These are phyloP conservation scores for Xylaria digitata DNA, from an alignment of 2,329 filamentous ascomycete species.

Conservation along the genomic window DNA sequence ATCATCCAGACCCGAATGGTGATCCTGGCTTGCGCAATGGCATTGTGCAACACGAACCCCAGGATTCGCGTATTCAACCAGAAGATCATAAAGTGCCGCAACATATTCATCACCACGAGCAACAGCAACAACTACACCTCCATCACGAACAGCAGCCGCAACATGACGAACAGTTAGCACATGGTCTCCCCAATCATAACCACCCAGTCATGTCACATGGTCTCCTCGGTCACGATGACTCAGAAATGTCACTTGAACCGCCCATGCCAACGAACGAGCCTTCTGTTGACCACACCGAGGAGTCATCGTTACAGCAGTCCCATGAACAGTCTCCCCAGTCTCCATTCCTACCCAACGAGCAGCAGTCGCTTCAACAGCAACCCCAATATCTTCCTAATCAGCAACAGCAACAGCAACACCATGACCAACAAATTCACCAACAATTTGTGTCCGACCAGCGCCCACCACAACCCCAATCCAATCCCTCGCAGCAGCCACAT, in stretches of 20 bases:
- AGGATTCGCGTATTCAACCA: slow-evolving; percentile 39
- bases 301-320: slow-evolving; percentile 27
- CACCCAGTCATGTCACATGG: slow-evolving; percentile 19
- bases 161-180: slow-evolving; percentile 16
- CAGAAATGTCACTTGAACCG: slow-evolving; percentile 24
- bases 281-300: slow-evolving; percentile 21
- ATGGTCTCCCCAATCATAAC: slow-evolving; percentile 33
- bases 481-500: slow-evolving; percentile 46
- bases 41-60: slow-evolving; percentile 55
- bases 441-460: slow-evolving; percentile 33
- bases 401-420: slow-evolving; percentile 33
- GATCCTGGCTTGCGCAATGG: slow-evolving; percentile 56
- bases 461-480: slow-evolving; percentile 32
- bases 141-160: slow-evolving; percentile 5
- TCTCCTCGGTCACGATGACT: slow-evolving; percentile 33
- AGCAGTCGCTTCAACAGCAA: slow-evolving; percentile 27
- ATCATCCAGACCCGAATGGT: slow-evolving; percentile 54
- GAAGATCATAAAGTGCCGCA: slow-evolving; percentile 12
- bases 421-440: slow-evolving; percentile 34
- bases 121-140: background rate
- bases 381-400: slow-evolving; percentile 34
- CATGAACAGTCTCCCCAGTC: slow-evolving; percentile 36
- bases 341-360: slow-evolving; percentile 26
- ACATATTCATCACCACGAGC: slow-evolving; percentile 1
- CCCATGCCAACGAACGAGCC: slow-evolving; percentile 21